phyloP scores from a whole-genome alignment of 139 green algal species.

The Auxenochlorella pyrenoidosa region DNA sequence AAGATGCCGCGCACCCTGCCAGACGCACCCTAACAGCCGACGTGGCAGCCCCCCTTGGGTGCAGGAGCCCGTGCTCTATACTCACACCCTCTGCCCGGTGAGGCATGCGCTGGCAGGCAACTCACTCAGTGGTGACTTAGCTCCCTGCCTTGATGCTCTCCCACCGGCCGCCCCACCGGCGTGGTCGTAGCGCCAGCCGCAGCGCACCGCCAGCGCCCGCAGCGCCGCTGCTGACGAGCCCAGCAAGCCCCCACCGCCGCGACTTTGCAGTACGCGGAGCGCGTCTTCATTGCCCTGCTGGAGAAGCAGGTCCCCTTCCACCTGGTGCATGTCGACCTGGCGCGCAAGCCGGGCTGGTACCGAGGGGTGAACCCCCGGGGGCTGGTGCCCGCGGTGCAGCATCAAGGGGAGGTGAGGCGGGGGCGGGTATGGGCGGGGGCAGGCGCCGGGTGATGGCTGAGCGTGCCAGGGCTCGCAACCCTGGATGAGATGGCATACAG shows the following conservation, averaged over 20 bases:
- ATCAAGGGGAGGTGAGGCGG: conserved; percentile 7
- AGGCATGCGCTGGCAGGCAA: background rate
- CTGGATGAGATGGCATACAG: too few relatives aligned
- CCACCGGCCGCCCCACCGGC: background rate
- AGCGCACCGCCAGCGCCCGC: too few relatives aligned
- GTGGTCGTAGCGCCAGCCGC: too few relatives aligned
- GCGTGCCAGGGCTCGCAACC: too few relatives aligned
- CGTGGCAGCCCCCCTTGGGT: too few relatives aligned
- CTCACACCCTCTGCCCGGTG: conserved; percentile 67
- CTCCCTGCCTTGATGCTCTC: background rate
- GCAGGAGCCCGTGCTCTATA: conserved; percentile 57
- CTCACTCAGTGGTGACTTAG: background rate
- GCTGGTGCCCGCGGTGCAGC: conserved; percentile 68
- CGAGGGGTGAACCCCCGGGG: conserved; percentile 46
- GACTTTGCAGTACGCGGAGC: conserved; percentile 70
- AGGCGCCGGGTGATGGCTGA: too few relatives aligned
- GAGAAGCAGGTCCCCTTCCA: conserved; percentile 62
- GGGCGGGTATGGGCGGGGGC: background rate
- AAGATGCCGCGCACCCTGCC: too few relatives aligned
- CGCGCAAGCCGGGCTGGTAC: conserved; percentile 68
- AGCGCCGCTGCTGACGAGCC: too few relatives aligned
- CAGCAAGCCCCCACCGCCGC: too few relatives aligned
- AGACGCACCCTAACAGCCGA: too few relatives aligned
- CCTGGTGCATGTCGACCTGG: conserved; percentile 73
- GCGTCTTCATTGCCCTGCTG: conserved; percentile 64